Conservation (phyloP, 129 eudicot genomes). For the Tagetes patula region DNA sequence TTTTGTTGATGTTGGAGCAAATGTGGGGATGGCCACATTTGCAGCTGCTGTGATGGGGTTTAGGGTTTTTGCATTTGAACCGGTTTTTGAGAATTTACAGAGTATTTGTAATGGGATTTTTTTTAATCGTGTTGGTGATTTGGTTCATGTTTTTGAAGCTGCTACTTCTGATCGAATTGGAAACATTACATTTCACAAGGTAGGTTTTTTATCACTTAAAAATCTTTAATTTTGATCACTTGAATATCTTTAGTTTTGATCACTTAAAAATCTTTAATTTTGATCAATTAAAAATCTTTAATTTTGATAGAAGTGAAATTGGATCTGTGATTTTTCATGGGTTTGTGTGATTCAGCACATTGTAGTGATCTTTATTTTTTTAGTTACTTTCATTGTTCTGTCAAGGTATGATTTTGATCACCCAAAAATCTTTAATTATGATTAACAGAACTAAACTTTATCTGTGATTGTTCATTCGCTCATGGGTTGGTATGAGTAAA, state of each 20-base stretch:
- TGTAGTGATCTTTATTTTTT: too few species aligned
- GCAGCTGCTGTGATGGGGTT: conserved; percentile 83
- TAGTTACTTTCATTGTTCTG: too few species aligned
- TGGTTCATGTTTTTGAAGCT: conserved; percentile 81
- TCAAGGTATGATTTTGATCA: not conserved
- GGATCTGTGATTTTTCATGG: too few species aligned
- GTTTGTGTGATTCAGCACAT: too few species aligned
- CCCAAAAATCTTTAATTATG: too few species aligned
- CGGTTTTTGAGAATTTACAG: conserved; percentile 56
- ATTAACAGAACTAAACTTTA: too few species aligned
- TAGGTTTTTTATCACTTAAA: not conserved
- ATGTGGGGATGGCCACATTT: conserved; percentile 96
- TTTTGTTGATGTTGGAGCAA: conserved; percentile 71
- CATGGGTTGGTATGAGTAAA: too few species aligned
- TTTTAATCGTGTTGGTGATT: conserved; percentile 68
- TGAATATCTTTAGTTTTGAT: not conserved
- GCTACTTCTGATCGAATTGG: conserved; percentile 83
- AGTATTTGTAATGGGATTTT: conserved; percentile 87
- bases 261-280: not conserved
- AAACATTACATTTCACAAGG: conserved; percentile 86
- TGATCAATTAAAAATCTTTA: not conserved
- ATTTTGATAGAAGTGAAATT: too few species aligned
- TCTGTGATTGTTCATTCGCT: too few species aligned
- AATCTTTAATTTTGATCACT: too few species aligned
- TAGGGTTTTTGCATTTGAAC: conserved; percentile 82